Evolutionary conservation across 2,329 filamentous ascomycete species (phyloP), one percentile per base, ranked within the genome.

Genomic region (Xylaria sp.): DNA sequence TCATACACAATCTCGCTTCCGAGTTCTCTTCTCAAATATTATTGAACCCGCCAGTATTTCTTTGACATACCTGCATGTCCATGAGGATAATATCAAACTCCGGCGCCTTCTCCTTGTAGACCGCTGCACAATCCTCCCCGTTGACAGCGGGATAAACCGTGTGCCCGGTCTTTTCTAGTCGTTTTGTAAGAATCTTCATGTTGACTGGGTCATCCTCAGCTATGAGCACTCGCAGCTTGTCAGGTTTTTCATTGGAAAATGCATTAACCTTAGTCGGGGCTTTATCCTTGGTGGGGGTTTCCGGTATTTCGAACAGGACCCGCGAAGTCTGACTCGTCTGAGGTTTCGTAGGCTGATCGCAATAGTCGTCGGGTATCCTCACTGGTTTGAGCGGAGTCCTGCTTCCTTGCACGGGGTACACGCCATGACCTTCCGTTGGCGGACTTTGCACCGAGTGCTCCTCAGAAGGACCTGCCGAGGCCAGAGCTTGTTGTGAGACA

Each of bases 201-300:
- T 97, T 97, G 74, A 97, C 90, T 0, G 93, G 93, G 74, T 97
- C 94, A 73, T 97, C 94, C 76, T 97, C 94, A 0, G 94, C 94
- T 44, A 97, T 89, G 25, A 97, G 84, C 2, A 97, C 89, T 20
- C 87, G 85, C 72, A 94, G 83, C 46, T 86, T 70, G 13, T 65
- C 41, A 7, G 61, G 60, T 6, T 68, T 39, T 15, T 32, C 37
- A 32, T 44, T 25, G 4, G 63, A 28, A 20, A 44, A 12, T 25
- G 55, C 32, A 9, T 61, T 64, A 15, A 23, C 63, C 44, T 71
- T 62, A 20, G 59, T 23, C 25, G 37, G 41, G 55, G 61, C 32
- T 15, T 44, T 62, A 12, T 20, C 25, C 41, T 15, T 56, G 3
- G 41, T 37, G 5, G 69, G 55, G 18, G 75, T 66, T 8, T 69